phyloP scores from a whole-genome alignment of 2,329 filamentous ascomycete genomes.

The Remersonia thermophila region DNA sequence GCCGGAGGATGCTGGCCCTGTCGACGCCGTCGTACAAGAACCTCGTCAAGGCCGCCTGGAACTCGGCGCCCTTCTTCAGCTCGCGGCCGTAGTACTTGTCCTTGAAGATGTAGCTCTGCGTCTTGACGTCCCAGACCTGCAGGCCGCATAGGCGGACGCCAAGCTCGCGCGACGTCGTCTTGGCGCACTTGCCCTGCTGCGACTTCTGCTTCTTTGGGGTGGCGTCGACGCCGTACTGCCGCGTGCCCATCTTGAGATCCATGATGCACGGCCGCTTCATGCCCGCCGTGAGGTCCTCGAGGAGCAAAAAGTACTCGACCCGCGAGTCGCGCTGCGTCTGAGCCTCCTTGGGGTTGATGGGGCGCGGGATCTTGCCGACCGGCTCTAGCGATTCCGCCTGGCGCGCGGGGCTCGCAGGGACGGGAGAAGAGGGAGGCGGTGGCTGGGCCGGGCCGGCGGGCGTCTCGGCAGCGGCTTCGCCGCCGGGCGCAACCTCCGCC shows the following conservation, averaged over 20 bases:
- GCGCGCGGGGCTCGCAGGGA: constrained; percentile 21
- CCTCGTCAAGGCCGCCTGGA: constrained; percentile 73
- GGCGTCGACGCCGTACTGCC: constrained; percentile 90
- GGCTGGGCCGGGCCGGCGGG: constrained; percentile 13
- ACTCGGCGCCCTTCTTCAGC: constrained; percentile 76
- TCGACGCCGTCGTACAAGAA: constrained; percentile 88
- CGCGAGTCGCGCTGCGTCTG: constrained; percentile 51
- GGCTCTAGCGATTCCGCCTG: constrained; percentile 26
- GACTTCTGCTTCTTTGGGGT: constrained; percentile 85
- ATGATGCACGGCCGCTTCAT: constrained; percentile 96
- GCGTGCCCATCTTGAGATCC: constrained; percentile 96
- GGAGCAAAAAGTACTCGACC: constrained; percentile 81
- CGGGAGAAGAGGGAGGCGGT: too few species aligned
- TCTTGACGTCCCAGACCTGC: constrained; percentile 85
- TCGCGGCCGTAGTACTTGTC: constrained; percentile 96
- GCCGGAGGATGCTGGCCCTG: constrained; percentile 64
- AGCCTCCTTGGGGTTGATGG: constrained; percentile 66
- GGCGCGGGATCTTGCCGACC: constrained; percentile 39
- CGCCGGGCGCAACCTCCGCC: not conserved
- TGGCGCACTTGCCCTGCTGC: constrained; percentile 82
- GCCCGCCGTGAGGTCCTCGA: constrained; percentile 90
- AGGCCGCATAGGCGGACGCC: constrained; percentile 91
- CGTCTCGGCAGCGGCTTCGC: constrained; percentile 19
- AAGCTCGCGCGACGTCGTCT: constrained; percentile 80
- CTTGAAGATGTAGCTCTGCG: constrained; percentile 80